Conservation (phyloP, 495 filamentous ascomycete genomes). For the Hypoxylon lienhwacheense region DNA sequence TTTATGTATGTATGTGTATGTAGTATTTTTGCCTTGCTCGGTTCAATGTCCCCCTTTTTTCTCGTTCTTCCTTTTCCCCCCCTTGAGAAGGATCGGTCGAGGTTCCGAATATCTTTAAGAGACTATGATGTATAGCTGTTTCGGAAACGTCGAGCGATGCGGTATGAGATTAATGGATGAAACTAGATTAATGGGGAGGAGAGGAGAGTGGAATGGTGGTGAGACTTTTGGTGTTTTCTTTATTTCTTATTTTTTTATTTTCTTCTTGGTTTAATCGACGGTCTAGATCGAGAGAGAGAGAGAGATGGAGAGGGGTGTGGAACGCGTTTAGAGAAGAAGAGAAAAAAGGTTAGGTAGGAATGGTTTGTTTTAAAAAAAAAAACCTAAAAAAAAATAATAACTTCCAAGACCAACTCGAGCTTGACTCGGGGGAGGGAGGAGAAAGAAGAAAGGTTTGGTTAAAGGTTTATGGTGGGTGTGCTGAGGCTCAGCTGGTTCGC, state of each 20-base stretch:
- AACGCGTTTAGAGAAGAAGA: too few relatives aligned
- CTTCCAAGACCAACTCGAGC: too few relatives aligned
- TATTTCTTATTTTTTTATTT: not conserved
- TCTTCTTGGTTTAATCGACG: slow-evolving; percentile 11
- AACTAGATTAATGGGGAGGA: too few relatives aligned
- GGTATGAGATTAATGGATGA: slow-evolving; percentile 6
- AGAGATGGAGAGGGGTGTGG: too few relatives aligned
- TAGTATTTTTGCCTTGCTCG: slow-evolving; percentile 17
- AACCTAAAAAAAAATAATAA: too few relatives aligned
- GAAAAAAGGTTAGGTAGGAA: slow-evolving; percentile 4
- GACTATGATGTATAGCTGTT: slow-evolving; percentile 11
- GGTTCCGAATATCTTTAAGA: too few relatives aligned
- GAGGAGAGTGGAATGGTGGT: slow-evolving; percentile 40
- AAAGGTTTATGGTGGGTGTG: slow-evolving; percentile 18
- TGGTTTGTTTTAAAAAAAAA: slow-evolving; percentile 14
- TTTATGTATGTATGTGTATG: slow-evolving; percentile 15
- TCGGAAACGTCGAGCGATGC: slow-evolving; percentile 4
- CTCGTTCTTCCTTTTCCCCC: too few relatives aligned
- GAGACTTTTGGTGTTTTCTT: slow-evolving; percentile 24
- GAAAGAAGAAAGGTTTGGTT: slow-evolving; percentile 3
- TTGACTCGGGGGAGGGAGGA: not conserved
- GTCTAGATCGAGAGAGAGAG: slow-evolving; percentile 23
- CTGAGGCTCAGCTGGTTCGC: slow-evolving; percentile 24
- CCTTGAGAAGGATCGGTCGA: too few relatives aligned
- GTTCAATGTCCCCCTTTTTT: not conserved